phyloP scores from a whole-genome alignment of 257 asterid genomes.

The Salvia splendens region DNA sequence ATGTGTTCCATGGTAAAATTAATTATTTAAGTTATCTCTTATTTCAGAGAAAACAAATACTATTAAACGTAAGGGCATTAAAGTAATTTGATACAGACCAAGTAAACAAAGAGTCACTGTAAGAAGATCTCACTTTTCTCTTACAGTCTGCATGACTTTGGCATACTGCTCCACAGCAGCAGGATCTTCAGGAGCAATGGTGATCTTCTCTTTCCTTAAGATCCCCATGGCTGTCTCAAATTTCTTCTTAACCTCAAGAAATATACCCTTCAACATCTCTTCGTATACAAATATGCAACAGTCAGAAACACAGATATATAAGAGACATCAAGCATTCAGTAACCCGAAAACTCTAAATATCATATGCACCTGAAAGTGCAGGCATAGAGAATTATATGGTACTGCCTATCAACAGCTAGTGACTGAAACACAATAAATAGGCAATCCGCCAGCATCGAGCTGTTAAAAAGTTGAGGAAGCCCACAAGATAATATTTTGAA shows the following conservation, averaged over 20 bases:
- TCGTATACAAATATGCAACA: conserved; percentile 39
- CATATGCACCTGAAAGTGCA: conserved; percentile 19
- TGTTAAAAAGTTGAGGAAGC: conserved; percentile 16
- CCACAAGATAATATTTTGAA: neutral
- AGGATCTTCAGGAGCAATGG: conserved; percentile 87
- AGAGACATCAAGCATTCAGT: neutral
- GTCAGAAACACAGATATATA: conserved; percentile 37
- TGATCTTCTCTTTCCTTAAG: conserved; percentile 83
- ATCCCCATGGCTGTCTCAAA: conserved; percentile 83
- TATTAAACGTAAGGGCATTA: conserved; percentile 6
- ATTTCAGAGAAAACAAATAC: neutral
- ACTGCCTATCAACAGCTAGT: conserved; percentile 16
- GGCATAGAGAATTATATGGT: conserved; percentile 1
- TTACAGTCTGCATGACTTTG: conserved; percentile 71
- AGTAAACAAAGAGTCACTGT: conserved; percentile 9
- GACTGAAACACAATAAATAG: conserved; percentile 15
- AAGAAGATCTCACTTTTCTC: conserved; percentile 70
- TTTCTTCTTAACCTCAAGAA: conserved; percentile 86
- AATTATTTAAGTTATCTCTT: neutral
- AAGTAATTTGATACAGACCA: neutral
- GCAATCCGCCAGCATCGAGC: conserved; percentile 10
- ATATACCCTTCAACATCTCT: conserved; percentile 94
- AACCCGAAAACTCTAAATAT: conserved; percentile 14
- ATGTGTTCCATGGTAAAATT: neutral
- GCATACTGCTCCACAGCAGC: conserved; percentile 90